phyloP scores from a whole-genome alignment of 495 filamentous ascomycete genomes.

The Parmelia sp. region DNA sequence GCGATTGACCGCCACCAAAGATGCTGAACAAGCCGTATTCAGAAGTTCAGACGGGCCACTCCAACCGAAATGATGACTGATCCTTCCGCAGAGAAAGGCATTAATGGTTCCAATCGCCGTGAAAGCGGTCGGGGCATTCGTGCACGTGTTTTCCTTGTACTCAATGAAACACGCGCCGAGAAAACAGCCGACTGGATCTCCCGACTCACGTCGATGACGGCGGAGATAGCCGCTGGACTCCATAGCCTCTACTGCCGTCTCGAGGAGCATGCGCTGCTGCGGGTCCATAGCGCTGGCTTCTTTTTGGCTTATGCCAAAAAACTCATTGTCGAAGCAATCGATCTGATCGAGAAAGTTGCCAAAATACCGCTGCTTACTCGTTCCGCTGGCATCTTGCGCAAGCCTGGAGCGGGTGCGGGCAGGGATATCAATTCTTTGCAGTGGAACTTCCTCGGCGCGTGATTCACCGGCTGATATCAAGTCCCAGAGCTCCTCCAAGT shows the following conservation, averaged over 20 bases:
- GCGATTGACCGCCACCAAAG: slow-evolving; percentile 27
- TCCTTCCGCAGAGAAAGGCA: slow-evolving; percentile 28
- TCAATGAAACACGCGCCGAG: slow-evolving; percentile 25
- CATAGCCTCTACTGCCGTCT: slow-evolving; percentile 43
- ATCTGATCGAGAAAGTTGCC: slow-evolving; percentile 42
- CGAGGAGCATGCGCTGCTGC: slow-evolving; percentile 44
- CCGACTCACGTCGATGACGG: slow-evolving; percentile 1
- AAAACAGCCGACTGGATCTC: slow-evolving; percentile 20
- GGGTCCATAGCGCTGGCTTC: slow-evolving; percentile 48
- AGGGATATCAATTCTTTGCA: slow-evolving; percentile 20
- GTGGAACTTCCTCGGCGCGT: slow-evolving; percentile 15
- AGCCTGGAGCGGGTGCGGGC: too few species aligned
- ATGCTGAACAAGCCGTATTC: slow-evolving; percentile 38
- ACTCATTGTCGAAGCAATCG: slow-evolving; percentile 46
- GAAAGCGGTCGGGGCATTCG: slow-evolving; percentile 20
- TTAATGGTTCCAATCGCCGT: slow-evolving; percentile 23
- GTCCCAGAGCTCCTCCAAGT: slow-evolving; percentile 30
- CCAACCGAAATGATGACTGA: slow-evolving; percentile 40
- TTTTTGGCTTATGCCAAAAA: slow-evolving; percentile 44
- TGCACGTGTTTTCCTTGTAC: slow-evolving; percentile 29
- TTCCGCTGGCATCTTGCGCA: too few species aligned
- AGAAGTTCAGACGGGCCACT: slow-evolving; percentile 34
- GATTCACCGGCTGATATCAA: slow-evolving; percentile 21
- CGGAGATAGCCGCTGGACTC: slow-evolving; percentile 41
- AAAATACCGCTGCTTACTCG: too few species aligned